Percentiles rank a stretch among this genome's conserved stretches.
phyloP scores from a whole-genome alignment of 2,329 filamentous ascomycete genomes.

The Exutisphaerella laricina region DNA sequence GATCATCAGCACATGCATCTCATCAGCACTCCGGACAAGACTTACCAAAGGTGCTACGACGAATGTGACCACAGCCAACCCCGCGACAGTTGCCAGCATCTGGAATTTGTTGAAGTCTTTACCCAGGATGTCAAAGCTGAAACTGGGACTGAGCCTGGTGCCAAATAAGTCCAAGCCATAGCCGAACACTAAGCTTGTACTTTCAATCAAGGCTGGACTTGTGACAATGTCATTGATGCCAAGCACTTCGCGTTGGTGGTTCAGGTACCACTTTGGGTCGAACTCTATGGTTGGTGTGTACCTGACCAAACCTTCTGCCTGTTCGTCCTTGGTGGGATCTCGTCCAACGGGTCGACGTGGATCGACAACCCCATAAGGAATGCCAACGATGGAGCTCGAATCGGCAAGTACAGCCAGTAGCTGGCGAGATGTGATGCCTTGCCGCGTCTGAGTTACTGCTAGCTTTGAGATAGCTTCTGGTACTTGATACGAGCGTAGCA shows the following conservation, averaged over 20 bases:
- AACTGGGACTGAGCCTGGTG: constrained; percentile 78
- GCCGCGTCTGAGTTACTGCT: constrained; percentile 78
- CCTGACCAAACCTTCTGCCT: constrained; percentile 72
- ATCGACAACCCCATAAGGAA: constrained; percentile 74
- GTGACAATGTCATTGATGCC: constrained; percentile 70
- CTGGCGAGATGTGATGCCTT: constrained; percentile 82
- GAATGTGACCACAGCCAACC: constrained; percentile 68
- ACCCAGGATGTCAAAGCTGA: constrained; percentile 85
- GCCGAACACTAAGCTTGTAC: constrained; percentile 82
- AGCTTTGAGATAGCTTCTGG: constrained; percentile 72
- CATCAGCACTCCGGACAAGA: constrained; percentile 17
- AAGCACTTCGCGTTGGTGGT: constrained; percentile 74
- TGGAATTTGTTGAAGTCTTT: constrained; percentile 91
- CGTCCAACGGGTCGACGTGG: constrained; percentile 80
- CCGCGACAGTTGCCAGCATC: constrained; percentile 75
- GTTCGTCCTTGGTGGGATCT: constrained; percentile 72
- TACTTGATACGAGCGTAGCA: constrained; percentile 76
- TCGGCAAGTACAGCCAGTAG: constrained; percentile 73
- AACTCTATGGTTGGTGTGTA: constrained; percentile 77
- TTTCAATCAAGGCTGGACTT: constrained; percentile 76
- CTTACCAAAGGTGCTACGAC: constrained; percentile 81
- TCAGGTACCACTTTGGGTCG: constrained; percentile 72
- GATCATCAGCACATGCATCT: constrained; percentile 20
- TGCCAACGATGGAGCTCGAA: constrained; percentile 67
- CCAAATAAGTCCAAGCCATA: constrained; percentile 87